These are phyloP conservation scores for Jacaranda mimosifolia DNA, from an alignment of 257 asterid species.

Conservation along the genomic window DNA sequence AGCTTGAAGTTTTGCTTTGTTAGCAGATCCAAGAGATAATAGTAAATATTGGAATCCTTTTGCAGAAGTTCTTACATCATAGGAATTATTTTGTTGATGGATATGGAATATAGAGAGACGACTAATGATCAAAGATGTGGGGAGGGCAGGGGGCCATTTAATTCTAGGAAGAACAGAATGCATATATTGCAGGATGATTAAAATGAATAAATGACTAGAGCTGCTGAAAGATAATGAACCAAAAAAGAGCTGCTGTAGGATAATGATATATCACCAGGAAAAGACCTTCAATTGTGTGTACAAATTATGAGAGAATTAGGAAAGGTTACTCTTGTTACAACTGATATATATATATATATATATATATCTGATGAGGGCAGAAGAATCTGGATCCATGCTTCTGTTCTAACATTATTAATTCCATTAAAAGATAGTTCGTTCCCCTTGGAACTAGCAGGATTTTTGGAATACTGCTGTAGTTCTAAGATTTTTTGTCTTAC, in stretches of 20 bases:
- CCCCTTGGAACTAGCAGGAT: conserved; percentile 36
- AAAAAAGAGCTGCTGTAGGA: background rate
- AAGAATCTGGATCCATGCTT: conserved; percentile 9
- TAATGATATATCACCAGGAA: no score
- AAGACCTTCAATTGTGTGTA: background rate
- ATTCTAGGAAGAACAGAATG: background rate
- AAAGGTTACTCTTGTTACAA: background rate
- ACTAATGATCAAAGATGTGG: no score
- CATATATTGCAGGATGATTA: no score
- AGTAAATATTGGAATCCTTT: background rate
- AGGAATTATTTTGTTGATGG: background rate
- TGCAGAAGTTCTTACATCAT: no score
- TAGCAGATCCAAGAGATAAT: background rate
- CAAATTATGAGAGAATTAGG: background rate
- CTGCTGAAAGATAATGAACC: background rate
- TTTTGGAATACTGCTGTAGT: conserved; percentile 20
- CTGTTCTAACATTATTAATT: conserved; percentile 32
- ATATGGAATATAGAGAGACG: no score
- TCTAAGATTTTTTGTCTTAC: background rate
- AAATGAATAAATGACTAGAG: background rate
- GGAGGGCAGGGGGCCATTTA: background rate
- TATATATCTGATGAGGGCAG: conserved; percentile 23
- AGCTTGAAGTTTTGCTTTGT: background rate
- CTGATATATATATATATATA: background rate
- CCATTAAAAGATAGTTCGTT: conserved; percentile 60